Conservation (phyloP, 495 filamentous ascomycete species). For the Recurvomyces mirabilis region DNA sequence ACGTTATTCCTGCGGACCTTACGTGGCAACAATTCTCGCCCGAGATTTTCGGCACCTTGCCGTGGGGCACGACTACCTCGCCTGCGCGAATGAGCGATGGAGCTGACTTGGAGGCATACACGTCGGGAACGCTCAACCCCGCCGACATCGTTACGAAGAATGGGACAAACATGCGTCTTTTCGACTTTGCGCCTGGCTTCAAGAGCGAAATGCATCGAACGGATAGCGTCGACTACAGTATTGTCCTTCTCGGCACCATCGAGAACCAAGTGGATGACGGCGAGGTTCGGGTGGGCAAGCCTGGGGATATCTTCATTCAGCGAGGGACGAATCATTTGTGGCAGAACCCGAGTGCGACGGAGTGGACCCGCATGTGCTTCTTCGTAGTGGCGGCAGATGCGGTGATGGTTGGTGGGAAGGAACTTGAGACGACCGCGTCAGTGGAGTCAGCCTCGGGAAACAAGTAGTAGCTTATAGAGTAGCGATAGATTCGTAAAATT, state of each 20-base stretch:
- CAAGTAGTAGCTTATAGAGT: neutral
- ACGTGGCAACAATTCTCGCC: constrained; percentile 4
- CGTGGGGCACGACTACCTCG: constrained; percentile 5
- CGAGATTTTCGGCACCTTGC: constrained; percentile 2
- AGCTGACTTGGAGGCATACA: constrained; percentile 9
- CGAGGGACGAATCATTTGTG: constrained; percentile 55
- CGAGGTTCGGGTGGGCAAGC: constrained; percentile 38
- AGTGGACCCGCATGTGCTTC: constrained; percentile 23
- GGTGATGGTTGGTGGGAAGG: constrained; percentile 5
- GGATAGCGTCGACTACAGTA: constrained; percentile 58
- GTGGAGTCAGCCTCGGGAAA: neutral
- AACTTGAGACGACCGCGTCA: neutral
- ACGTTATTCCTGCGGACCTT: neutral
- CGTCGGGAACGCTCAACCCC: constrained; percentile 4
- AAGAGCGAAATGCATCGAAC: constrained; percentile 56
- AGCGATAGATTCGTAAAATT: too few relatives aligned
- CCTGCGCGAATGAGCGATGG: constrained; percentile 2
- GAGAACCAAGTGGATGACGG: constrained; percentile 49
- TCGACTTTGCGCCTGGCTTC: constrained; percentile 46
- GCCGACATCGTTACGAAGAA: constrained; percentile 26
- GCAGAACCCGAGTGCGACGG: constrained; percentile 41
- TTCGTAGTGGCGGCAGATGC: constrained; percentile 8
- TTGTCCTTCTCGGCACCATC: constrained; percentile 58
- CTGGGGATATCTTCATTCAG: constrained; percentile 53
- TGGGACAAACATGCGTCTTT: constrained; percentile 46